Conservation (phyloP, 202 grass and related monocot genomes). For the Zizania palustris region DNA sequence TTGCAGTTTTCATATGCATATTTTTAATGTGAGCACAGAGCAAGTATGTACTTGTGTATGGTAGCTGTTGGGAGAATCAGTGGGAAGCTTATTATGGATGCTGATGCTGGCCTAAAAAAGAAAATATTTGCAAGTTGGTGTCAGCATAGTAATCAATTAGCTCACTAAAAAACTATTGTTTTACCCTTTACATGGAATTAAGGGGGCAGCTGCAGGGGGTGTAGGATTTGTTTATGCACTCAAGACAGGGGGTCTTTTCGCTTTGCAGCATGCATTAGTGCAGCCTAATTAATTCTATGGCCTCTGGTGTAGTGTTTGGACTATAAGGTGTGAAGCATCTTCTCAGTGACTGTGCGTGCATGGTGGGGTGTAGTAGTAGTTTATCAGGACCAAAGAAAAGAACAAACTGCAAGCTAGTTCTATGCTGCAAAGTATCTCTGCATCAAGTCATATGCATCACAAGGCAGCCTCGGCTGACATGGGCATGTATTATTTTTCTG, state of each 20-base stretch:
- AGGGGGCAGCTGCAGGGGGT: neutral
- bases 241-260: constrained; percentile 52
- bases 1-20: constrained; percentile 14
- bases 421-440: too few species aligned
- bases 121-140: constrained; percentile 53
- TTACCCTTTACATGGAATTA: constrained; percentile 34
- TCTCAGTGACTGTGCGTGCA: constrained; percentile 35
- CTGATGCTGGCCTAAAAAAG: constrained; percentile 46
- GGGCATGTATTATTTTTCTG: too few species aligned
- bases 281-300: constrained; percentile 32
- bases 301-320: constrained; percentile 36
- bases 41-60: constrained; percentile 20
- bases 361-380: constrained; percentile 34
- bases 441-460: too few species aligned
- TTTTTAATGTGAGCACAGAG: neutral
- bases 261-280: constrained; percentile 58
- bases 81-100: constrained; percentile 42
- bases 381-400: constrained; percentile 41
- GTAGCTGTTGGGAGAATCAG: constrained; percentile 23
- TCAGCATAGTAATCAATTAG: constrained; percentile 36
- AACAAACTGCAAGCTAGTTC: constrained; percentile 50
- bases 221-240: constrained; percentile 57
- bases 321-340: constrained; percentile 13
- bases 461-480: too few species aligned
- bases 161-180: constrained; percentile 1